Conservation (phyloP, 1,139 yeast genomes). For the Williopsis jadinii region DNA sequence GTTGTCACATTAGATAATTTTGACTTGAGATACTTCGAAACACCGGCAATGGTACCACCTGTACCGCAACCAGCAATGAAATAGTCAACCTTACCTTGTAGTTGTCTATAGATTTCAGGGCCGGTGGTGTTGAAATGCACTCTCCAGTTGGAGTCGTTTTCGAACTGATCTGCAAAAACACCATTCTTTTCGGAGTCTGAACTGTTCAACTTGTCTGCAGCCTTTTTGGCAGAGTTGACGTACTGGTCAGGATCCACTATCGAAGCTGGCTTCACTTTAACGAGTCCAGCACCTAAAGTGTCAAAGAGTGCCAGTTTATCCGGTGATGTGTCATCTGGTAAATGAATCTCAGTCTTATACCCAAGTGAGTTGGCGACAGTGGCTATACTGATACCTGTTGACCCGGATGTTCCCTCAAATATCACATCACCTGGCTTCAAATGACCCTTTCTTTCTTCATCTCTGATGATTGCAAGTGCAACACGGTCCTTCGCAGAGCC, state of each 20-base stretch:
- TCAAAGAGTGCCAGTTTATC: slow-evolving; percentile 71
- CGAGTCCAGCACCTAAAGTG: slow-evolving; percentile 78
- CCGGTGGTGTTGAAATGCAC: slow-evolving; percentile 81
- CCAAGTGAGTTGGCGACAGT: slow-evolving; percentile 84
- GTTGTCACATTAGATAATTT: slow-evolving; percentile 33
- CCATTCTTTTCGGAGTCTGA: slow-evolving; percentile 43
- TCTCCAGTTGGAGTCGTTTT: slow-evolving; percentile 85
- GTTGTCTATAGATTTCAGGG: slow-evolving; percentile 78
- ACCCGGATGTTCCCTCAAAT: slow-evolving; percentile 93
- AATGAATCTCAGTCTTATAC: slow-evolving; percentile 80
- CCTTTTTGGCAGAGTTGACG: slow-evolving; percentile 75
- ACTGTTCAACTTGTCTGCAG: slow-evolving; percentile 41
- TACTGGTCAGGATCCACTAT: slow-evolving; percentile 92
- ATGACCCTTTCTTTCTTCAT: slow-evolving; percentile 54
- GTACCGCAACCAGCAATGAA: slow-evolving; percentile 74
- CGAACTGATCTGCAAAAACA: slow-evolving; percentile 92
- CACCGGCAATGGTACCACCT: slow-evolving; percentile 88
- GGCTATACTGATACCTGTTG: slow-evolving; percentile 93
- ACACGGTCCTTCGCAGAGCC: slow-evolving; percentile 96
- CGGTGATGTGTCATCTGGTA: slow-evolving; percentile 90
- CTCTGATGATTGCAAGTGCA: slow-evolving; percentile 74
- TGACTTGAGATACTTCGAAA: slow-evolving; percentile 63
- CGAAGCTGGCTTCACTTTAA: slow-evolving; percentile 88
- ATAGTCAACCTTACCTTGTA: slow-evolving; percentile 55
- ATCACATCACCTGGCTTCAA: slow-evolving; percentile 43